Conservation (phyloP, 768 basidiomycete genomes). For the Collybia sordida region DNA sequence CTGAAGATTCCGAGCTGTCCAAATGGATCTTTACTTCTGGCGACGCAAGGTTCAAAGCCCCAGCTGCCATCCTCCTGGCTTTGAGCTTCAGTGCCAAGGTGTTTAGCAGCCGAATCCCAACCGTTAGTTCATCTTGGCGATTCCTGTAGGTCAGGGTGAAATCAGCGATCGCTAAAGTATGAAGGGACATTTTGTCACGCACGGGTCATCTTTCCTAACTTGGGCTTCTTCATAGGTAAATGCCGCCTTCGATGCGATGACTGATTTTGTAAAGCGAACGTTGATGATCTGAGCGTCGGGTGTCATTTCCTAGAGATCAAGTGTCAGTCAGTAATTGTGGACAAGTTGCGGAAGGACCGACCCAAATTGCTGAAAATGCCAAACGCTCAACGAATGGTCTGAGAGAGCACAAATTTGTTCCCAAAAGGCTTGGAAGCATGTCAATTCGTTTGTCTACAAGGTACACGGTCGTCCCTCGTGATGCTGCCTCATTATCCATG, state of each 20-base stretch:
- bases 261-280: slow-evolving; percentile 91
- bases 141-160: slow-evolving; percentile 42
- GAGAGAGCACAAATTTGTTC: slow-evolving; percentile 94
- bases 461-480: slow-evolving; percentile 95
- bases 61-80: slow-evolving; percentile 86
- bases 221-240: slow-evolving; percentile 99
- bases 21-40: slow-evolving; percentile 98
- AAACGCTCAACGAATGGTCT: slow-evolving; percentile 90
- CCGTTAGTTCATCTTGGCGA: slow-evolving; percentile 76
- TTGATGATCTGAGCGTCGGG: slow-evolving; percentile 87
- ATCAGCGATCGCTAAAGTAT: background rate
- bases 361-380: slow-evolving; percentile 97
- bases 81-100: slow-evolving; percentile 81
- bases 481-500: slow-evolving; percentile 96
- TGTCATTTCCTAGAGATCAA: slow-evolving; percentile 71
- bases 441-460: slow-evolving; percentile 98
- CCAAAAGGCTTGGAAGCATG: slow-evolving; percentile 92
- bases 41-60: slow-evolving; percentile 97
- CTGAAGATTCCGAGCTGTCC: slow-evolving; percentile 89
- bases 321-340: slow-evolving; percentile 5
- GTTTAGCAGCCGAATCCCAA: slow-evolving; percentile 88
- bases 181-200: slow-evolving; percentile 24
- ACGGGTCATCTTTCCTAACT: slow-evolving; percentile 90
- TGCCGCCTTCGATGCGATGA: slow-evolving; percentile 93
- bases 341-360: slow-evolving; percentile 29